phyloP scores from a whole-genome alignment of 306 rosid genomes.

The Gleditsia sinensis region DNA sequence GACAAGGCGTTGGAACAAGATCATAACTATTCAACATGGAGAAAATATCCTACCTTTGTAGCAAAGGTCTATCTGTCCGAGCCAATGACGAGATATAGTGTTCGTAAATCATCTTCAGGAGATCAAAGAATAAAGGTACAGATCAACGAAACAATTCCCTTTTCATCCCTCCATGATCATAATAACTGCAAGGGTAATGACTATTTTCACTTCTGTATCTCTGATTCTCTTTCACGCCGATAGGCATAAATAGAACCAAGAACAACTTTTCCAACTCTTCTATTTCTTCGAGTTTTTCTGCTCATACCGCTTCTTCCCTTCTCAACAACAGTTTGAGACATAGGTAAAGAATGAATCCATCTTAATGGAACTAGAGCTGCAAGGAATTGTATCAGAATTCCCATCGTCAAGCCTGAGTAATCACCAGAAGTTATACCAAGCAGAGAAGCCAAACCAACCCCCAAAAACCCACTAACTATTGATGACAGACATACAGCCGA shows the following conservation, averaged over 20 bases:
- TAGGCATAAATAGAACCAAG: conserved; percentile 51
- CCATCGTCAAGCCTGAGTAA: conserved; percentile 69
- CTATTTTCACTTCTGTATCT: conserved; percentile 44
- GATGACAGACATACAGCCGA: conserved; percentile 73
- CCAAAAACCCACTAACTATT: conserved; percentile 69
- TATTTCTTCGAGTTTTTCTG: conserved; percentile 61
- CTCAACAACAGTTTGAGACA: conserved; percentile 40
- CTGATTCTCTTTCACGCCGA: conserved; percentile 69
- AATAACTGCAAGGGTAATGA: background rate
- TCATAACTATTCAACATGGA: conserved; percentile 23
- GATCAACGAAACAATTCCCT: background rate
- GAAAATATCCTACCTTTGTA: conserved; percentile 14
- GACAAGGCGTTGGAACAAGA: conserved; percentile 31
- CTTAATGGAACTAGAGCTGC: conserved; percentile 69
- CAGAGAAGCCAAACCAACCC: conserved; percentile 74
- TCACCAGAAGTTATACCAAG: conserved; percentile 64
- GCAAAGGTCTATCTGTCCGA: background rate
- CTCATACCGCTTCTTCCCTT: conserved; percentile 54
- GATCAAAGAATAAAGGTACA: background rate
- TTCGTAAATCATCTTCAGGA: conserved; percentile 1
- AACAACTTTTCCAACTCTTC: conserved; percentile 76
- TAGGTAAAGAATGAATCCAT: conserved; percentile 59
- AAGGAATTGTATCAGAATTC: conserved; percentile 64
- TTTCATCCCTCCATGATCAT: conserved; percentile 22
- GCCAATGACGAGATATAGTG: background rate